Base-by-base conservation (phyloP, 164 flowering plant genomes). In the Umbellularia californica region DNA sequence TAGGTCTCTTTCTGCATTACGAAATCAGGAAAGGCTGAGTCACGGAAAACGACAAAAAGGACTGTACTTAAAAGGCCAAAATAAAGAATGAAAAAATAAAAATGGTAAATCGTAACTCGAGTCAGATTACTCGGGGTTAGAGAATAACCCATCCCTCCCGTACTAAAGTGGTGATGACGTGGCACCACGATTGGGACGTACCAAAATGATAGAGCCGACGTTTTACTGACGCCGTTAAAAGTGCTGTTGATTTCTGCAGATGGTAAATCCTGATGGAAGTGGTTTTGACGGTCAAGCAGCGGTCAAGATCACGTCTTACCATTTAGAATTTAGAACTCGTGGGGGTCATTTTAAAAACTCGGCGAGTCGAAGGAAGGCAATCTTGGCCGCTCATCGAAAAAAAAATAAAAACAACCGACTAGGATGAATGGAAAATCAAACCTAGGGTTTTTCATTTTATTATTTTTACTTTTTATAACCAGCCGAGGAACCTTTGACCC, bases 21-120 rank as follows among this genome's bases (percentile, higher is more conserved):
- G 66, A 81, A 75, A 78, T 73, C 79, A 76, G 76, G 77, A 78
- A 81, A 74, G 68, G 76, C 72, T 78, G 82, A 80, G 80, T 81
- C 81, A 80, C 77, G 66, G 33, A 80, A 84, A 78, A 80, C 83
- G 84, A 81, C 82, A 81, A 81, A 77, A 70, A 72, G 76, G 63
- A 69, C 77, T 68, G 82, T 75, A 77, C 75, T 62, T 72, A 28
- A 72, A 79, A 70, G 47, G n/a, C 35, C 0, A 11, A 68, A 22
- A 50, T 25, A 67, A 67, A 67, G 70, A n/a, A 30, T 30, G 5
- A 4, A 0, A 30, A 30, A 0, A 30, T 3, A 69, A n/a, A 19
- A 22, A 68, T 69, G 22, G 12, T 68, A 81, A 77, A 71, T 20
- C 41, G 74, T 68, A 60, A 71, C 68, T 47, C 70, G 72, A 52